Conservation (phyloP, 306 rosid genomes). For the Cyamopsis tetragonoloba region DNA sequence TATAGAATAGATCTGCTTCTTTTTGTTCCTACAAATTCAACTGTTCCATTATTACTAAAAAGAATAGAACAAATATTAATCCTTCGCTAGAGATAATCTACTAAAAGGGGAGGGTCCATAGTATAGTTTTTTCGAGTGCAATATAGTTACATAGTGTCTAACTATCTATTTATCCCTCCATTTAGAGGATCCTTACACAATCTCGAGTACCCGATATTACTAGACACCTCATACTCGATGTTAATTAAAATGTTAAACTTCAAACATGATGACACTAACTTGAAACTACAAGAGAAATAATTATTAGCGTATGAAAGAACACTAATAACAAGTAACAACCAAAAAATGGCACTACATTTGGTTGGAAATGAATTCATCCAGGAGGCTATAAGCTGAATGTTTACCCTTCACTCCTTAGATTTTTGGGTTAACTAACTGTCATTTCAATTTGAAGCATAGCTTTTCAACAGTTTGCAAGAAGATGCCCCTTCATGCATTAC, state of each 20-base stretch:
- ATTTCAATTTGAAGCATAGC: background rate
- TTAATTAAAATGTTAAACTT: background rate
- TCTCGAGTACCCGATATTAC: background rate
- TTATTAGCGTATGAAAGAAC: background rate
- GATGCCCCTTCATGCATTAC: background rate
- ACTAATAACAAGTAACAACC: background rate
- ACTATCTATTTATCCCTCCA: no score
- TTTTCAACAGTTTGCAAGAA: background rate
- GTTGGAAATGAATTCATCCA: background rate
- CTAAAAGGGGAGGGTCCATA: no score
- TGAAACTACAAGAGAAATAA: background rate
- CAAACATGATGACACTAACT: background rate
- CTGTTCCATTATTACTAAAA: no score
- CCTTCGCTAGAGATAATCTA: no score
- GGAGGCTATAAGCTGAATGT: background rate
- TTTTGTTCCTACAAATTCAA: no score
- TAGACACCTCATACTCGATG: background rate
- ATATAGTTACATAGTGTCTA: no score
- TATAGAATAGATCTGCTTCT: no score
- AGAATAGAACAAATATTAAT: no score
- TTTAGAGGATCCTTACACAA: no score
- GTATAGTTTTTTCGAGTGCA: no score
- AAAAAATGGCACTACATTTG: background rate
- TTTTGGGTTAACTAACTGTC: background rate
- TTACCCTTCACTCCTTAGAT: background rate